Base-by-base conservation (phyloP, 306 rosid genomes). In the Abrus pulchellus region DNA sequence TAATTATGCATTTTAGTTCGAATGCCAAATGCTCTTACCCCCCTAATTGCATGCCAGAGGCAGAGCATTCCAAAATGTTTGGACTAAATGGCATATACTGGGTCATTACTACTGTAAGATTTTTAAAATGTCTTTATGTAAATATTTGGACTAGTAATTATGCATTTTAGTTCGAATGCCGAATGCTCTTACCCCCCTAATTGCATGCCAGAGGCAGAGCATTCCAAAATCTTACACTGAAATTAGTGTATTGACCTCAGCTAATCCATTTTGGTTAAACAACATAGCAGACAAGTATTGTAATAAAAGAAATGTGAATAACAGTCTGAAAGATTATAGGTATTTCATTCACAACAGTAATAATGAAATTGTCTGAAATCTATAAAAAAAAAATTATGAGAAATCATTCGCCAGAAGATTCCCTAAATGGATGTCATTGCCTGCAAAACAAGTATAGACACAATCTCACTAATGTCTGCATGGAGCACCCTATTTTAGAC, bases 401-500 rank as follows among this genome's bases (percentile, higher is more conserved):
- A 64, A 72, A 60, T 72, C 65, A 14, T 28, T 38, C 1, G 41
- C 56, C 13, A 57, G 57, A 74, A 43, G 72, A 45, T 63, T 71
- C 33, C 45, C 79, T 34, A 61, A 40, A 74, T 47, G 20, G 33
- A 27, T 64, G 65, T 8, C 67, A 41, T 49, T 8, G 54, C 34
- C 66, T 48, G 33, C 72, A 27, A 34, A 30, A 30, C 68, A 44
- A 72, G 54, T 54, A 72, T 45, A 47, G 48, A 55, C 55, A 20
- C 75, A 60, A 27, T 61, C 71, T 68, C 53, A 33, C 52, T 45
- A 10, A 69, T 33, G 66, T 65, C 41, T 33, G 64, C 53, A 78
- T 14, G 80, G 47, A 78, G 33, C 50, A 36, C 64, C 34, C 9
- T 78, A 20, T 20, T 53, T 72, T 20, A 56, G 41, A 55, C 71